Conservation (phyloP, 192 early-diverging fungal genomes). For the Pilaira anomala region DNA sequence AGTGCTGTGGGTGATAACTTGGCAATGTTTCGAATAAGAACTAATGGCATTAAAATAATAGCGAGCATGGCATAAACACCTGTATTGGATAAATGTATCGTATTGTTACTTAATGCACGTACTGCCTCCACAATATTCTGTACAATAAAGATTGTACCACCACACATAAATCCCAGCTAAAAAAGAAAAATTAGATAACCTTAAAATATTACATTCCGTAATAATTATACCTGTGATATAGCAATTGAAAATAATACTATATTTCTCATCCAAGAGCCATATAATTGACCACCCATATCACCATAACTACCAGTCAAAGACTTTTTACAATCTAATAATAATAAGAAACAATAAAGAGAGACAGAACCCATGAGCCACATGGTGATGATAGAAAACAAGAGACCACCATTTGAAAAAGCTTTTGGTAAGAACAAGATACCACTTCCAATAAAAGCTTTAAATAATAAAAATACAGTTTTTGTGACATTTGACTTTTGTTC, state of each 20-base stretch:
- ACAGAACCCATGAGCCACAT: slow-evolving; percentile 62
- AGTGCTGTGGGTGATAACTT: slow-evolving; percentile 74
- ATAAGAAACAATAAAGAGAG: slow-evolving; percentile 61
- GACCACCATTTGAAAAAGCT: slow-evolving; percentile 71
- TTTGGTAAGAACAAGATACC: slow-evolving; percentile 77
- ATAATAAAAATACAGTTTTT: slow-evolving; percentile 46
- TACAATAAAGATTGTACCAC: slow-evolving; percentile 82
- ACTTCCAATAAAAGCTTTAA: slow-evolving; percentile 71
- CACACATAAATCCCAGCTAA: slow-evolving; percentile 38
- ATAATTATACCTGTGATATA: slow-evolving; percentile 59
- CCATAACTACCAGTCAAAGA: slow-evolving; percentile 65
- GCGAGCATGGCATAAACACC: slow-evolving; percentile 67
- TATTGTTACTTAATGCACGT: slow-evolving; percentile 63
- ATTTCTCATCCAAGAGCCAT: slow-evolving; percentile 60
- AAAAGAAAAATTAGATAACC: not conserved
- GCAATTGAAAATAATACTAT: slow-evolving; percentile 65
- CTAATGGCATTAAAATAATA: slow-evolving; percentile 72
- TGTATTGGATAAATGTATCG: slow-evolving; percentile 57
- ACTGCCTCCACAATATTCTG: slow-evolving; percentile 75
- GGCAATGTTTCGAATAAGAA: slow-evolving; percentile 82
- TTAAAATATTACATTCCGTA: not conserved
- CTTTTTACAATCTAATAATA: slow-evolving; percentile 61
- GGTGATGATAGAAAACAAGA: slow-evolving; percentile 57
- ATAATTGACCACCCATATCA: slow-evolving; percentile 63
- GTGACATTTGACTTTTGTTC: slow-evolving; percentile 35